Base-by-base conservation (phyloP, 192 early-diverging fungal genomes). In the Coemansia sp. region DNA sequence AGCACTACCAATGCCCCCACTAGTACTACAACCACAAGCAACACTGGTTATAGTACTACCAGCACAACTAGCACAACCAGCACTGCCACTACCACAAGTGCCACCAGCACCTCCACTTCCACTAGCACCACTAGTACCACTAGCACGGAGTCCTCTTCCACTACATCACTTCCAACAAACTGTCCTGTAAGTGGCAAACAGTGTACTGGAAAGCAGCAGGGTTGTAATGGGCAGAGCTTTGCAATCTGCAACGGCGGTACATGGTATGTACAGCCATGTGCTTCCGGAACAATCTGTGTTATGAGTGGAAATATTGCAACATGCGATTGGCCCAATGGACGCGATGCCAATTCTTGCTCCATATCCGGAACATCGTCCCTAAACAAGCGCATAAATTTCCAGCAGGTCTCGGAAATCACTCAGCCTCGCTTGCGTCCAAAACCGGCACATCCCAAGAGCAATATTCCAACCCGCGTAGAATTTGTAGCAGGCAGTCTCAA, bases 201-300 rank as follows among this genome's bases (percentile, higher is more conserved):
- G 13, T 87, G 86, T 52, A 62, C 73, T 6, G 67, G 65, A 3
- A 64, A 56, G 11, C 62, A 78, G 42, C 80, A 85, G 40, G 78
- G 70, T 0, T 87, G 86, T 65, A 71, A 61, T 26, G 78, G 83
- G 26, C 61, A 61, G 16, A 65, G 61, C 11, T 85, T 73, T 72
- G 86, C 77, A 13, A 45, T 83, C 13, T 87, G 86, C 65, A 55
- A 76, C 26, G 60, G 74, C n/a, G 83, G 83, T 11, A 21, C 36
- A 9, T 87, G 86, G 86, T 69, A 73, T 16, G 54, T 80, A 4
- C 56, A 66, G 21, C 11, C 73, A 9, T 87, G 86, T 51, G 72
- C 77, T 4, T 36, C 74, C 5, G 83, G 85, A 18, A 82, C 81
- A 12, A 67, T 68, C 32, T 87, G 86, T 66, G 69, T 75, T 41